Conservation (phyloP, 2,329 filamentous ascomycete species). For the Sclerotinia borealis region DNA sequence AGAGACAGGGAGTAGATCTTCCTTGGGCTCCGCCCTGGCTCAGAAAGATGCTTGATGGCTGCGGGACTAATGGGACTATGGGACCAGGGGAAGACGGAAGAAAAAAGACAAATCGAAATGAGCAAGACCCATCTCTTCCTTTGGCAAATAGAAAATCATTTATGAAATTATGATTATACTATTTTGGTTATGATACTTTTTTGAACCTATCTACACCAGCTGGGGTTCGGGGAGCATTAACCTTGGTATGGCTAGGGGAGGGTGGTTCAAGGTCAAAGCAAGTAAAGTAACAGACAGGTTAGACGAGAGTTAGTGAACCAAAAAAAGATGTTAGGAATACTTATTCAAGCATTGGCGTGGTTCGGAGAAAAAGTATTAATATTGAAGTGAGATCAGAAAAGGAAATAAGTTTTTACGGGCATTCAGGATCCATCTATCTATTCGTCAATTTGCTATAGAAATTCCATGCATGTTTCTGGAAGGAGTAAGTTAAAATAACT, state of each 20-base stretch:
- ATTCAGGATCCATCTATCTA: neutral
- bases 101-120: conserved; percentile 29
- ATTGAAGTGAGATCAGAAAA: neutral
- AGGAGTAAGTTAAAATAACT: conserved; percentile 9
- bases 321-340: neutral
- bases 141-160: conserved; percentile 5
- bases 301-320: conserved; percentile 3
- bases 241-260: neutral
- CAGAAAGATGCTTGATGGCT: conserved; percentile 18
- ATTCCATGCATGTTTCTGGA: conserved; percentile 13
- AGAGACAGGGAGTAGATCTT: conserved; percentile 25
- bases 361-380: neutral
- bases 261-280: conserved; percentile 9
- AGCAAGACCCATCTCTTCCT: conserved; percentile 15
- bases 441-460: neutral
- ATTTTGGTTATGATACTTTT: neutral
- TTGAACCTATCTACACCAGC: neutral
- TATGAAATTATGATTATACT: conserved; percentile 12
- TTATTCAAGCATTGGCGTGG: neutral
- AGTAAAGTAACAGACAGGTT: neutral
- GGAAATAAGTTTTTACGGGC: neutral
- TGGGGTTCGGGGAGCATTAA: conserved; percentile 9
- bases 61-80: conserved; percentile 20
- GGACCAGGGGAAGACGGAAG: conserved; percentile 29
- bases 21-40: conserved; percentile 19